phyloP scores from a whole-genome alignment of 169 alveolate genomes.

The Cryptosporidium viatorum region DNA sequence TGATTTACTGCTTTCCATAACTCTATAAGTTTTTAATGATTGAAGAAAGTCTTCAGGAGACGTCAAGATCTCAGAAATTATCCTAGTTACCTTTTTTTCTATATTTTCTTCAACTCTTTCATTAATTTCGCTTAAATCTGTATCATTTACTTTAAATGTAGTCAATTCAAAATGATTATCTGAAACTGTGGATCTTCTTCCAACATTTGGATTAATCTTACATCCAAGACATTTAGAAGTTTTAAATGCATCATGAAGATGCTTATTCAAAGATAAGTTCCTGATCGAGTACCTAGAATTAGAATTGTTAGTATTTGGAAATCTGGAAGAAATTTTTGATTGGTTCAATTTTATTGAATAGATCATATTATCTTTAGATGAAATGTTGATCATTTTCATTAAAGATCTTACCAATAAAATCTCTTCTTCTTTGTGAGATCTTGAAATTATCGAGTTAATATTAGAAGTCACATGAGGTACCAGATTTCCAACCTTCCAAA shows the following conservation, averaged over 20 bases:
- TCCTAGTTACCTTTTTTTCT: constrained; percentile 26
- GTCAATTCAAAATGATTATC: background rate
- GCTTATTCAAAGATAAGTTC: background rate
- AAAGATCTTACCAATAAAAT: constrained; percentile 1
- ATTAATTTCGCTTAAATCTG: background rate
- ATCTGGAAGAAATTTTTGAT: constrained; percentile 1
- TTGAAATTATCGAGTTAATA: constrained; percentile 13
- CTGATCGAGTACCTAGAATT: constrained; percentile 2
- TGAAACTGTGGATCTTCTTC: background rate
- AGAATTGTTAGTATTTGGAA: background rate
- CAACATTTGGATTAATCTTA: background rate
- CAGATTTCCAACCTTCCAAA: constrained; percentile 33
- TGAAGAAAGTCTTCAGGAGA: constrained; percentile 36
- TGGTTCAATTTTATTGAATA: background rate
- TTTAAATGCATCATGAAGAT: constrained; percentile 5
- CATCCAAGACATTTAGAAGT: background rate
- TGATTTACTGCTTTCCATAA: constrained; percentile 71
- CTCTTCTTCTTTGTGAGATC: constrained; percentile 37
- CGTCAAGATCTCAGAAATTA: constrained; percentile 19
- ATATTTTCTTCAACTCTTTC: background rate
- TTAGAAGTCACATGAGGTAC: constrained; percentile 50
- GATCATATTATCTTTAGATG: constrained; percentile 3
- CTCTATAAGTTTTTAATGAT: constrained; percentile 31
- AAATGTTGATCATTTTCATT: constrained; percentile 24
- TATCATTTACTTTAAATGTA: background rate